phyloP scores from a whole-genome alignment of 805 yeast genomes.

The Yarrowia sp. region DNA sequence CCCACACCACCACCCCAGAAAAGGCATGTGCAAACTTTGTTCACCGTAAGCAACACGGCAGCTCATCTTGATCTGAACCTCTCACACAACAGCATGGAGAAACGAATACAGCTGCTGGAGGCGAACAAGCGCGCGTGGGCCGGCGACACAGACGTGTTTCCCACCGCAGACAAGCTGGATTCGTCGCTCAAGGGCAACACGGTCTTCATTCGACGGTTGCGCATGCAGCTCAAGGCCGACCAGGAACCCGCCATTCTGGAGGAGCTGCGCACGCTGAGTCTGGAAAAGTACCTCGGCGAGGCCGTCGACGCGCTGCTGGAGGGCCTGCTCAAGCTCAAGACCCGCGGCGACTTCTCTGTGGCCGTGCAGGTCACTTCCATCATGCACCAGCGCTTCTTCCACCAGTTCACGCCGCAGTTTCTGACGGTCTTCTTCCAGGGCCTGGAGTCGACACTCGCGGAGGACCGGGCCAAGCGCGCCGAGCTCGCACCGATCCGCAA shows the following conservation, averaged over 20 bases:
- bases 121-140: slow-evolving; percentile 11
- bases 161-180: slow-evolving; percentile 43
- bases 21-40: too few relatives aligned
- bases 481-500: slow-evolving; percentile 44
- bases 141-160: slow-evolving; percentile 30
- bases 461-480: slow-evolving; percentile 13
- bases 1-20: background rate
- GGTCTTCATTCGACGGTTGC: slow-evolving; percentile 70
- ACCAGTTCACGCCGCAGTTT: slow-evolving; percentile 47
- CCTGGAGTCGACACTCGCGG: slow-evolving; percentile 3
- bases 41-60: too few relatives aligned
- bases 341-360: slow-evolving; percentile 57
- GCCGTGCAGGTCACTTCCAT: slow-evolving; percentile 67
- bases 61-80: too few relatives aligned
- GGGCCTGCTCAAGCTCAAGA: slow-evolving; percentile 52
- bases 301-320: slow-evolving; percentile 61
- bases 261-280: slow-evolving; percentile 60
- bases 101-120: slow-evolving; percentile 23
- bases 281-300: slow-evolving; percentile 75
- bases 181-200: slow-evolving; percentile 77
- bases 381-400: slow-evolving; percentile 70
- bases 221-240: slow-evolving; percentile 56
- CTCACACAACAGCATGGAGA: too few relatives aligned
- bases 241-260: slow-evolving; percentile 49
- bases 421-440: slow-evolving; percentile 14